Evolutionary conservation across 805 yeast species (phyloP).

Genomic region (Zygosaccharomyces kombuchaensis): DNA sequence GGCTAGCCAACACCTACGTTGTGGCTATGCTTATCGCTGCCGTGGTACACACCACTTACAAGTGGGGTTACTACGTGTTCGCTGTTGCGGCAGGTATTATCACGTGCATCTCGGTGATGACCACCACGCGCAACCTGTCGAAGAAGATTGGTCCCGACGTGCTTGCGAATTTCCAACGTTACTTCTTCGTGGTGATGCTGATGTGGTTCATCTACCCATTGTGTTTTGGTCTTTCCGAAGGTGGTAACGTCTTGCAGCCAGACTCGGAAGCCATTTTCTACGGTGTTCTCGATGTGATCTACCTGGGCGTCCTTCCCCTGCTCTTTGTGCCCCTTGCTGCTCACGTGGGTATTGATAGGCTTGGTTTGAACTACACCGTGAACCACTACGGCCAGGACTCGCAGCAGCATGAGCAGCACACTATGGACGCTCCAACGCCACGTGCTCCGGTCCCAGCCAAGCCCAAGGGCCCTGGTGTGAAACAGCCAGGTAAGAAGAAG

Average conservation of each 20-base stretch:
- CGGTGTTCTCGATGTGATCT: conserved; percentile 52
- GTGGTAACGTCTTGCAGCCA: conserved; percentile 57
- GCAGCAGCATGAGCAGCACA: conserved; percentile 8
- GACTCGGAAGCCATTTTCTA: conserved; percentile 57
- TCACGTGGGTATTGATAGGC: conserved; percentile 23
- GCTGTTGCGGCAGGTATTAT: conserved; percentile 28
- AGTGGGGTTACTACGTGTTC: conserved; percentile 50
- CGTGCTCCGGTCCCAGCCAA: conserved; percentile 17
- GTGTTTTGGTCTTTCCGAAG: conserved; percentile 42
- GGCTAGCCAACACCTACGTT: conserved; percentile 40
- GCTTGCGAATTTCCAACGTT: conserved; percentile 25
- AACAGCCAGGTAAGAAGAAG: conserved; percentile 6
- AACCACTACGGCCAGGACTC: conserved; percentile 1
- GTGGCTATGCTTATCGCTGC: conserved; percentile 44
- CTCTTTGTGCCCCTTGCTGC: conserved; percentile 22
- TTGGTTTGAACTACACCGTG: conserved; percentile 14
- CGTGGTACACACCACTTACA: conserved; percentile 43
- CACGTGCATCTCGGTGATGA: conserved; percentile 22
- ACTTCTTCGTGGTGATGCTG: conserved; percentile 29
- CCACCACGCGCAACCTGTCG: conserved; percentile 26
- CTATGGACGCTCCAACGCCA: conserved; percentile 8
- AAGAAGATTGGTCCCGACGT: conserved; percentile 22
- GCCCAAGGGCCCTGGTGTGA: background rate
- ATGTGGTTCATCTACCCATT: conserved; percentile 42
- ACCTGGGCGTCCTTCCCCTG: conserved; percentile 36